A percentile compares a stretch with the other conserved stretches of the same genome.
Conservation (phyloP, 1,284 basidiomycete genomes). For the Cryptococcus sp. region DNA sequence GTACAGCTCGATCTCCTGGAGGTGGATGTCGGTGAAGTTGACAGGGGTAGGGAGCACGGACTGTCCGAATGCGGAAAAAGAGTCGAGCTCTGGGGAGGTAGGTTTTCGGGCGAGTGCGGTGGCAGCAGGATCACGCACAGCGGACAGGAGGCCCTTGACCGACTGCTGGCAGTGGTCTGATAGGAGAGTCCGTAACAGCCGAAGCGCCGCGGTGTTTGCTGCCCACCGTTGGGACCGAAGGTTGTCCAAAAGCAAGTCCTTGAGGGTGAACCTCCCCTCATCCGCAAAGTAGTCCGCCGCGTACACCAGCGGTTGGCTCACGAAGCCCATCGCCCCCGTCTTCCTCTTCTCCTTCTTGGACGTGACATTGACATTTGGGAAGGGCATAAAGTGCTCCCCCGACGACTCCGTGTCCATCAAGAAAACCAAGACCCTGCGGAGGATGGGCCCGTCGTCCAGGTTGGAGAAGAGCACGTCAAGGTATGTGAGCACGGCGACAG, state of each 20-base stretch:
- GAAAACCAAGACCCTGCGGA: conserved; percentile 29
- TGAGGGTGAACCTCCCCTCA: conserved; percentile 80
- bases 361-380: neutral
- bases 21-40: conserved; percentile 25
- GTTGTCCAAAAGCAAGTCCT: conserved; percentile 78
- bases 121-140: conserved; percentile 65
- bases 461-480: conserved; percentile 82
- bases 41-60: conserved; percentile 13
- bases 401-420: conserved; percentile 29
- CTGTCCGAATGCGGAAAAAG: neutral
- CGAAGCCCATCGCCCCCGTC: conserved; percentile 29
- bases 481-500: conserved; percentile 95
- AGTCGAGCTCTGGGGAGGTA: conserved; percentile 44
- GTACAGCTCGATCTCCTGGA: conserved; percentile 61
- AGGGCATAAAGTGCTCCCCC: neutral
- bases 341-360: conserved; percentile 17
- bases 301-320: conserved; percentile 40
- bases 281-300: conserved; percentile 77
- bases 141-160: conserved; percentile 63
- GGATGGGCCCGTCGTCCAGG: conserved; percentile 59
- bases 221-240: conserved; percentile 63
- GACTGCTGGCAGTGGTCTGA: conserved; percentile 65
- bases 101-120: conserved; percentile 21
- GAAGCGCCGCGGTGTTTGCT: conserved; percentile 69
- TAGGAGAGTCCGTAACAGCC: conserved; percentile 72